phyloP scores from a whole-genome alignment of 2,329 filamentous ascomycete genomes.

The Bertia moriformis region DNA sequence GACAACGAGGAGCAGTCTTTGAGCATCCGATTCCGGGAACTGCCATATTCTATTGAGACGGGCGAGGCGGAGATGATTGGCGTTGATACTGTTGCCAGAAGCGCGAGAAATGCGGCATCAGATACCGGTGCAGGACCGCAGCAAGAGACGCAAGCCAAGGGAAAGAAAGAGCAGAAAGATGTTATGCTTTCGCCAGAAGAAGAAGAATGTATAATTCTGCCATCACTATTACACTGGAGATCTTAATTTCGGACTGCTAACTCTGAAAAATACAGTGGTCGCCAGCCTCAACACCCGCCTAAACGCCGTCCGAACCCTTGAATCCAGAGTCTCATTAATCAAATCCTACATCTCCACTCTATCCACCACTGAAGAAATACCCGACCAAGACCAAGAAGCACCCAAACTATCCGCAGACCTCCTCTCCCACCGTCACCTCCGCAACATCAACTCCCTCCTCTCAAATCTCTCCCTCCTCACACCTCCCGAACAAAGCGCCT shows the following conservation, averaged over 20 bases:
- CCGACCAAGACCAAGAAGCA: not conserved
- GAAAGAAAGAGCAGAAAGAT: not conserved
- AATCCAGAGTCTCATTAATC: not conserved
- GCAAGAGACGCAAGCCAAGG: no score
- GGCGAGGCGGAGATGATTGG: slow-evolving; percentile 96
- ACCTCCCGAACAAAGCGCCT: not conserved
- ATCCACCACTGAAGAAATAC: not conserved
- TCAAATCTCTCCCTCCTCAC: slow-evolving; percentile 1
- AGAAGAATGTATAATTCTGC: not conserved
- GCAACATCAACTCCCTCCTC: slow-evolving; percentile 1
- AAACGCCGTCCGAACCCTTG: not conserved
- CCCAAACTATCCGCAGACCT: not conserved
- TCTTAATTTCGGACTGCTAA: no score
- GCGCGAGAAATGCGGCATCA: slow-evolving; percentile 31
- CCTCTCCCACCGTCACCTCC: not conserved
- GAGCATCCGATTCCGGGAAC: slow-evolving; percentile 65
- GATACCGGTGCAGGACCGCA: no score
- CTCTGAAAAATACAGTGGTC: not conserved
- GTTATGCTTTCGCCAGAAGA: not conserved
- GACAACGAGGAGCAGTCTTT: slow-evolving; percentile 57
- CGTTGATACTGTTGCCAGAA: slow-evolving; percentile 80
- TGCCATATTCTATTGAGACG: slow-evolving; percentile 80
- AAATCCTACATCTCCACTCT: slow-evolving; percentile 1
- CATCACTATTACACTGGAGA: no score
- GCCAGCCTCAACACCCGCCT: slow-evolving; percentile 1